These are phyloP conservation scores for Fusarium buharicum DNA, from an alignment of 2,329 filamentous ascomycete species.

Conservation along the genomic window DNA sequence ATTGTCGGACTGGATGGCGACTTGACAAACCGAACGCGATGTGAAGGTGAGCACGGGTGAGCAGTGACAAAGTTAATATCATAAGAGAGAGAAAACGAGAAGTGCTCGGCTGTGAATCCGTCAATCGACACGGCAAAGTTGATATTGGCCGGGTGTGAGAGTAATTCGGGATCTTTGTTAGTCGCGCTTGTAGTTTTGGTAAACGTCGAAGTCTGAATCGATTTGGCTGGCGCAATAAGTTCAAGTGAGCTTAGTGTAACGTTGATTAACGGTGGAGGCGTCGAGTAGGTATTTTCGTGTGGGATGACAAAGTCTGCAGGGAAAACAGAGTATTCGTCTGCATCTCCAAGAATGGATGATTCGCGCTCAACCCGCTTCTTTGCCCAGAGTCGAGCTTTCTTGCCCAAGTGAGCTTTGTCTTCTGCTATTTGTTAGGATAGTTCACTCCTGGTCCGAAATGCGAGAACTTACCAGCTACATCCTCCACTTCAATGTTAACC, in stretches of 20 bases:
- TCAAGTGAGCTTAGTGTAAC: conserved; percentile 64
- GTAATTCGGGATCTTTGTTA: conserved; percentile 47
- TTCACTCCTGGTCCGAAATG: not conserved
- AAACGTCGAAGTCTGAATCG: conserved; percentile 58
- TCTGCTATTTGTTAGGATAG: conserved; percentile 51
- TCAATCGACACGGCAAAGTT: conserved; percentile 52
- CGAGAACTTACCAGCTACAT: conserved; percentile 59
- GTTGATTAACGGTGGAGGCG: conserved; percentile 58
- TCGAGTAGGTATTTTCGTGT: conserved; percentile 63
- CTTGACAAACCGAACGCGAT: conserved; percentile 66
- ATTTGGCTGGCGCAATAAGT: conserved; percentile 58
- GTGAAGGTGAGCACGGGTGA: conserved; percentile 70
- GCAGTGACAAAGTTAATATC: conserved; percentile 74
- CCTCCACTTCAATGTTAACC: conserved; percentile 67
- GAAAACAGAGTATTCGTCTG: conserved; percentile 63
- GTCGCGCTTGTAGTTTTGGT: conserved; percentile 44
- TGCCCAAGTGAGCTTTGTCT: conserved; percentile 61
- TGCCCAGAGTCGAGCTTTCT: conserved; percentile 69
- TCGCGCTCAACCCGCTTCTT: conserved; percentile 69
- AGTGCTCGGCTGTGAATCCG: conserved; percentile 54
- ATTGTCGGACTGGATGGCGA: conserved; percentile 69
- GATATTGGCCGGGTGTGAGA: conserved; percentile 51
- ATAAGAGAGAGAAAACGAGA: conserved; percentile 61
- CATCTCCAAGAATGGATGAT: conserved; percentile 69
- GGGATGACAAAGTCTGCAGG: conserved; percentile 72